Evolutionary conservation across 2,329 filamentous ascomycete genomes (phyloP).

Genomic region (Escovopsis sp.): DNA sequence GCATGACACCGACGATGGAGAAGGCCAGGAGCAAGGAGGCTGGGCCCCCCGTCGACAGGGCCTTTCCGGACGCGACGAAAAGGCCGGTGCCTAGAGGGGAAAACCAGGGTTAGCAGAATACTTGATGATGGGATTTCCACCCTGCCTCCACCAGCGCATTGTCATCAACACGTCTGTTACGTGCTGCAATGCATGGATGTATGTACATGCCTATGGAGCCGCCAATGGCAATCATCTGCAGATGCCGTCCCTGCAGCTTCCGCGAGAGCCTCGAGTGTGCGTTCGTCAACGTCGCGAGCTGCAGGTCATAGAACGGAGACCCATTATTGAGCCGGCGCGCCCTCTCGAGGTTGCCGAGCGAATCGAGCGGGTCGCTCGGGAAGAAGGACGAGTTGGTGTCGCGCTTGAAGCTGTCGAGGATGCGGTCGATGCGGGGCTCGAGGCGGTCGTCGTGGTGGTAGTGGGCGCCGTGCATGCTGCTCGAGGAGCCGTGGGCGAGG

Average conservation of each 20-base stretch:
- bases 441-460: constrained; percentile 25
- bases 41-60: constrained; percentile 58
- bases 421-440: constrained; percentile 23
- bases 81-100: constrained; percentile 51
- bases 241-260: constrained; percentile 65
- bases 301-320: constrained; percentile 38
- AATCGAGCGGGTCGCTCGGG: constrained; percentile 24
- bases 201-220: constrained; percentile 72
- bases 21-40: constrained; percentile 69
- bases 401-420: constrained; percentile 48
- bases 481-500: constrained; percentile 31
- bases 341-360: constrained; percentile 4
- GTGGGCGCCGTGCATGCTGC: constrained; percentile 34
- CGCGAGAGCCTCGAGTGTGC: constrained; percentile 63
- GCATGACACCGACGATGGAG: constrained; percentile 64
- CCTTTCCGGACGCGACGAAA: constrained; percentile 68
- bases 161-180: too few species aligned
- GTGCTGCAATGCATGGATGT: too few species aligned
- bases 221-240: constrained; percentile 97
- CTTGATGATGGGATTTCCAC: too few species aligned
- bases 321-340: constrained; percentile 17
- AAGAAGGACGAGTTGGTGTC: constrained; percentile 37
- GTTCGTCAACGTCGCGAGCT: constrained; percentile 44
- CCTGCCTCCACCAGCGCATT: too few species aligned
- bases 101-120: too few species aligned